Conservation (phyloP, 305 asterid genomes). For the Fraxinus paxiana region DNA sequence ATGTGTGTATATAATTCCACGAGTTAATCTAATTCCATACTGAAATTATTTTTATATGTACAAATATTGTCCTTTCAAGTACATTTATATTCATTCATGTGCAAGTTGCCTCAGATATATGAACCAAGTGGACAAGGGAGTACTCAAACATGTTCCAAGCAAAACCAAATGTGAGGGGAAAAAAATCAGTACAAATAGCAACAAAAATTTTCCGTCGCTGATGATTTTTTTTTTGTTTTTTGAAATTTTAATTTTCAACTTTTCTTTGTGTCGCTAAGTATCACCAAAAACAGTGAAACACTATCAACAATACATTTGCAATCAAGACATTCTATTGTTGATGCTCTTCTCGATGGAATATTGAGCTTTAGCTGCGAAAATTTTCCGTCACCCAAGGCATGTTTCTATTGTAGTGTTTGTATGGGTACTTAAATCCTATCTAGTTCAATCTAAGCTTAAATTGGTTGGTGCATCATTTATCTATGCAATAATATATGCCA, state of each 20-base stretch:
- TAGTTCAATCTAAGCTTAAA: background rate
- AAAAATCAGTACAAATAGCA: background rate
- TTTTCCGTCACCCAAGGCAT: background rate
- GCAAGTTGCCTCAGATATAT: background rate
- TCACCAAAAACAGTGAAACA: background rate
- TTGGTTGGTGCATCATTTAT: background rate
- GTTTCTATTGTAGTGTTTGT: background rate
- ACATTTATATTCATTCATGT: conserved; percentile 22
- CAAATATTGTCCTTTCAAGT: conserved; percentile 54
- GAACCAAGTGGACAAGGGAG: background rate
- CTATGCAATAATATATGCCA: background rate
- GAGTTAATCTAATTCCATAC: background rate
- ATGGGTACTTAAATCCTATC: background rate
- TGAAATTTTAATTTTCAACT: background rate
- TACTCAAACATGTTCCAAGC: background rate
- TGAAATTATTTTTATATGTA: background rate
- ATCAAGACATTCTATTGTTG: background rate
- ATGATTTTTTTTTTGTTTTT: background rate
- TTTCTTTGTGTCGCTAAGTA: background rate
- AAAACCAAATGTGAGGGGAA: background rate
- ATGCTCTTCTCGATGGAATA: background rate
- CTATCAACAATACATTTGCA: background rate
- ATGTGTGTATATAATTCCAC: background rate
- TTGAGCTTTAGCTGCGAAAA: background rate
- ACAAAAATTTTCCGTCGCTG: background rate